Base-by-base conservation (phyloP, 2,329 filamentous ascomycete species). In the Calonectria pauciramosa region DNA sequence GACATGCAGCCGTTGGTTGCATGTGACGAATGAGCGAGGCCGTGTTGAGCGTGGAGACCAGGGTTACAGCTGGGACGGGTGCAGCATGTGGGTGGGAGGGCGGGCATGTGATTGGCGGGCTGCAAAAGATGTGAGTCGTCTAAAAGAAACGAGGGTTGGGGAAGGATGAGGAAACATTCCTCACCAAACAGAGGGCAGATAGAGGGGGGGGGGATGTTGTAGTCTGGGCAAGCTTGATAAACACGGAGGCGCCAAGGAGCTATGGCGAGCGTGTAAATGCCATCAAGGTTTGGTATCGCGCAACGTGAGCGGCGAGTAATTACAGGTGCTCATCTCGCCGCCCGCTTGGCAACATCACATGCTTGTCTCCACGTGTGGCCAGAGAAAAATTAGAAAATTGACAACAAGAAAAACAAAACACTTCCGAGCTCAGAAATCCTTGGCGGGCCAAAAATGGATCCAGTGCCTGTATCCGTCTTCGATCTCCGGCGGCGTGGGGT, bases 401-500 rank as follows among this genome's bases (percentile, higher is more conserved):
- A 47, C 20, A 23, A 47, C 44, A 47, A 36, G 18, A 7, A 34
- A 56, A 11, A 36, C 34, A 47, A 41, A n/a, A 36, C n/a, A 44
- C n/a, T 68, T 41, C 36, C 66, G 66, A 36, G 34, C 49, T 52
- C 49, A 59, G 66, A 54, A 51, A 56, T 52, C 66, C 51, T 59
- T 68, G 41, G 60, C 41, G 16, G 56, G 28, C 38, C 30, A 38
- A 56, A 54, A 68, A 36, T 51, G 68, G 30, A 60, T 38, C 68
- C 41, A 36, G 68, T 20, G 28, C 41, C 68, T 70, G 68, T 51
- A 64, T 70, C 59, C 59, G 69, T 56, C 30, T 72, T 54, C 73
- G 76, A 79, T 76, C 78, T 77, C 76, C 74, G 74, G 79, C 74
- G 67, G 60, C 78, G 76, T 77, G 78, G 78, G 68, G 78, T 79